Conservation (phyloP, 2,329 filamentous ascomycete species). For the Colletotrichum neosansevieriae region DNA sequence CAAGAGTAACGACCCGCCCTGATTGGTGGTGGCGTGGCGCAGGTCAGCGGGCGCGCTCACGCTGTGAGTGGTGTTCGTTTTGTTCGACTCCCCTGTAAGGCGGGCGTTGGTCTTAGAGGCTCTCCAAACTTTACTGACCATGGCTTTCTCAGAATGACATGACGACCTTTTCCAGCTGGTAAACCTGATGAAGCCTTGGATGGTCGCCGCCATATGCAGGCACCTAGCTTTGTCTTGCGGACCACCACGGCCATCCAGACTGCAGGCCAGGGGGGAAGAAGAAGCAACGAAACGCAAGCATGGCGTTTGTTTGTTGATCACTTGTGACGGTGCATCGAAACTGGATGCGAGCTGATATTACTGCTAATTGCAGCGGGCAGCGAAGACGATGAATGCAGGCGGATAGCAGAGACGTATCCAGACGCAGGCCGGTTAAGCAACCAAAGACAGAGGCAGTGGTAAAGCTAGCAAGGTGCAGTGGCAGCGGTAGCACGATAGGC, state of each 20-base stretch:
- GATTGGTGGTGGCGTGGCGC: conserved; percentile 13
- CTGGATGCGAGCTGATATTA: conserved; percentile 11
- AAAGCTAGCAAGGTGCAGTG: conserved; percentile 17
- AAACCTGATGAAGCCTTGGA: neutral
- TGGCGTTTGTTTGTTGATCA: conserved; percentile 29
- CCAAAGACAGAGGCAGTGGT: neutral
- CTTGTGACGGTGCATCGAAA: conserved; percentile 7
- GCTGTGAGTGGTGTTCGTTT: conserved; percentile 13
- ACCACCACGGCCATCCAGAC: neutral
- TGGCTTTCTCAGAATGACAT: conserved; percentile 1
- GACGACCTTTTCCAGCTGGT: conserved; percentile 4
- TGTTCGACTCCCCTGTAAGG: conserved; percentile 14
- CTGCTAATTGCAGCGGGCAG: conserved; percentile 16
- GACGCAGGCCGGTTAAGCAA: conserved; percentile 23
- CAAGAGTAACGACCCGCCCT: neutral
- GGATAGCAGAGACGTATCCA: conserved; percentile 17
- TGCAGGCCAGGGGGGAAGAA: neutral
- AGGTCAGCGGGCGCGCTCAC: conserved; percentile 21
- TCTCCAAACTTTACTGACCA: neutral
- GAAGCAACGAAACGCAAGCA: conserved; percentile 8
- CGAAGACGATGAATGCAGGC: conserved; percentile 16
- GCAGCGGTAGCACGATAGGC: neutral
- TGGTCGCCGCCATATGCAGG: neutral
- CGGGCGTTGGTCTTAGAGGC: conserved; percentile 25
- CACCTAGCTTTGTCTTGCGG: conserved; percentile 13